phyloP scores from a whole-genome alignment of 805 yeast genomes.

The Pichia kluyveri region DNA sequence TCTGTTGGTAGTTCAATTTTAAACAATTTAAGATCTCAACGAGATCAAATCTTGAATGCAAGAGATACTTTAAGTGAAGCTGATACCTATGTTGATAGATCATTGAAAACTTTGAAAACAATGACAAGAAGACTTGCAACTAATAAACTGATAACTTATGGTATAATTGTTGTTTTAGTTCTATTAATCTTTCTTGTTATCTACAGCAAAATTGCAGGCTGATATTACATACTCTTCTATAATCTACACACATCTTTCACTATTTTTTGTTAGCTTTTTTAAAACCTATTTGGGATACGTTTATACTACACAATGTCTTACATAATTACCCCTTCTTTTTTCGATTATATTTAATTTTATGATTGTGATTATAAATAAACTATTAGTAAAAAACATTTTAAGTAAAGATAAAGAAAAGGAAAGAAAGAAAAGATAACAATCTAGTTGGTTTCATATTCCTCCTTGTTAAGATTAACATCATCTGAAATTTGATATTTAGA shows the following conservation, averaged over 20 bases:
- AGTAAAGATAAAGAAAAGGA: not conserved
- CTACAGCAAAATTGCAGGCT: constrained; percentile 72
- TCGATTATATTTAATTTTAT: no score
- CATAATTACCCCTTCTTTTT: no score
- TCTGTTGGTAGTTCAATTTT: constrained; percentile 83
- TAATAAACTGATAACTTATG: constrained; percentile 81
- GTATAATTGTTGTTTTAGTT: constrained; percentile 81
- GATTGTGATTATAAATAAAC: not conserved
- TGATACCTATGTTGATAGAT: constrained; percentile 85
- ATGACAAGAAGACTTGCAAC: constrained; percentile 94
- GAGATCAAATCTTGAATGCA: constrained; percentile 84
- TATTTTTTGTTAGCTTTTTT: no score
- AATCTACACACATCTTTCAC: not conserved
- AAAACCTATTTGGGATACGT: no score
- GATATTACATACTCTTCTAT: constrained; percentile 5
- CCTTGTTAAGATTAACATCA: constrained; percentile 40
- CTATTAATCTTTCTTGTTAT: constrained; percentile 74
- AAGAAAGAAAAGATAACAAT: not conserved
- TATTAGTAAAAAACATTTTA: not conserved
- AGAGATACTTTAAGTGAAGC: constrained; percentile 84
- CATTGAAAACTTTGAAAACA: constrained; percentile 73
- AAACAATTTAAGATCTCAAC: constrained; percentile 80
- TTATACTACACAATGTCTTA: no score
- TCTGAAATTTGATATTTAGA: constrained; percentile 24
- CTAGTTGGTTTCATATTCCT: constrained; percentile 48